Conservation (phyloP, 106 monocot species). For the Dioscorea alata region DNA sequence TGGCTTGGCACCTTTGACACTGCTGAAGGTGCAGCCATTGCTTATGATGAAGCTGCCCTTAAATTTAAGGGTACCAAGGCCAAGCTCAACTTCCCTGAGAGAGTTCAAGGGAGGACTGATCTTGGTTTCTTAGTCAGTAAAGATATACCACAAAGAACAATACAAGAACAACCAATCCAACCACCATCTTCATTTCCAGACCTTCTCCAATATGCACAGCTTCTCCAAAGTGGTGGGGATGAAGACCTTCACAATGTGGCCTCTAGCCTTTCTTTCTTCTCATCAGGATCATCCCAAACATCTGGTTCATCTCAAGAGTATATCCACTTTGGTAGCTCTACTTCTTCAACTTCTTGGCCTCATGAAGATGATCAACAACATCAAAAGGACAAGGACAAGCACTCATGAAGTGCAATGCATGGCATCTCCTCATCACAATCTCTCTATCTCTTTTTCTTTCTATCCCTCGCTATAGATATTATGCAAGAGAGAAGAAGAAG, state of each 20-base stretch:
- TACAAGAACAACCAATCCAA: neutral
- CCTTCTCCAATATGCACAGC: constrained; percentile 41
- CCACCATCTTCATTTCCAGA: constrained; percentile 32
- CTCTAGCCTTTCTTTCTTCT: neutral
- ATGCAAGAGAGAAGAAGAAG: too few relatives aligned
- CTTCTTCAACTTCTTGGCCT: constrained; percentile 5
- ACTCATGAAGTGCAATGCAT: neutral
- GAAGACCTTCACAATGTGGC: constrained; percentile 16
- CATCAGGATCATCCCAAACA: neutral
- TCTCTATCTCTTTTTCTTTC: too few relatives aligned
- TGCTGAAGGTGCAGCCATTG: constrained; percentile 60
- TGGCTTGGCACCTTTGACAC: constrained; percentile 88
- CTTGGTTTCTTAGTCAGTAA: constrained; percentile 27
- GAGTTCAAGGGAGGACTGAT: constrained; percentile 57
- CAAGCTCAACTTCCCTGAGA: constrained; percentile 78
- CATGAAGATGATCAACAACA: constrained; percentile 1
- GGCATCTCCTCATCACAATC: too few relatives aligned
- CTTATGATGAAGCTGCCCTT: constrained; percentile 71
- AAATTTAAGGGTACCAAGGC: constrained; percentile 67
- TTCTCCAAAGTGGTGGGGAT: constrained; percentile 31
- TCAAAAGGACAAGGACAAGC: neutral
- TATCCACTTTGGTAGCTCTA: constrained; percentile 5
- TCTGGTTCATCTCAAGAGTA: constrained; percentile 5
- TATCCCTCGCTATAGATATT: too few relatives aligned
- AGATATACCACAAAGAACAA: constrained; percentile 3